Base-by-base conservation (phyloP, 805 yeast species). In the Monosporozyma yasuniensis region DNA sequence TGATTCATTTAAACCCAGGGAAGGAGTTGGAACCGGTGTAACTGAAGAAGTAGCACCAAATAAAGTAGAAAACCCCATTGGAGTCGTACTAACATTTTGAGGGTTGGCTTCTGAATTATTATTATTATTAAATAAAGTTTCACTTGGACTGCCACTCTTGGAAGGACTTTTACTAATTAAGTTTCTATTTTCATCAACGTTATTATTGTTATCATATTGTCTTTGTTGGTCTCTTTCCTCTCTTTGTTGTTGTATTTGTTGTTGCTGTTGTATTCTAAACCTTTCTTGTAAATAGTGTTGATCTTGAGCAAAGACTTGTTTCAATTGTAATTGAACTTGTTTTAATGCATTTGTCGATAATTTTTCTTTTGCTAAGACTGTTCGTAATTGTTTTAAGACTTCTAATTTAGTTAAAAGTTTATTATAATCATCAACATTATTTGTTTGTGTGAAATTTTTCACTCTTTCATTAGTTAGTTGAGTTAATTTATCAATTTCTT, bases 281-380 rank as follows among this genome's bases (percentile, higher is more conserved):
- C 50, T 51, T 34, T 61, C 61, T 50, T 63, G 63, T 50, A 60
- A 57, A 27, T 58, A 55, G 57, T 58, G 66, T 44, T 65, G 68
- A 45, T 62, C 66, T 47, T 72, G 74, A 11, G 74, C 70, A 47
- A 68, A 66, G 50, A 61, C 65, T 59, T 57, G 71, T 60, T 66
- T 67, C 28, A 72, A 56, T 53, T 70, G 73, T 56, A 54, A 67
- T 72, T 69, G 74, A 57, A 64, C 69, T 37, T 57, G 66, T 30
- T 54, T 57, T 37, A 72, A 57, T 1, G 67, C 64, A 10, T 61
- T 58, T 6, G 56, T 54, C 1, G 72, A 57, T 51, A 69, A 46
- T 35, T 61, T 58, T 44, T 69, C 69, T 27, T 63, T 59, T 47
- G 64, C 66, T 11, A 72, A 51, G 41, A 67, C 71, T 34, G 53